Evolutionary conservation across 2,329 filamentous ascomycete genomes (phyloP).

Genomic region (Aspergillus sp.): DNA sequence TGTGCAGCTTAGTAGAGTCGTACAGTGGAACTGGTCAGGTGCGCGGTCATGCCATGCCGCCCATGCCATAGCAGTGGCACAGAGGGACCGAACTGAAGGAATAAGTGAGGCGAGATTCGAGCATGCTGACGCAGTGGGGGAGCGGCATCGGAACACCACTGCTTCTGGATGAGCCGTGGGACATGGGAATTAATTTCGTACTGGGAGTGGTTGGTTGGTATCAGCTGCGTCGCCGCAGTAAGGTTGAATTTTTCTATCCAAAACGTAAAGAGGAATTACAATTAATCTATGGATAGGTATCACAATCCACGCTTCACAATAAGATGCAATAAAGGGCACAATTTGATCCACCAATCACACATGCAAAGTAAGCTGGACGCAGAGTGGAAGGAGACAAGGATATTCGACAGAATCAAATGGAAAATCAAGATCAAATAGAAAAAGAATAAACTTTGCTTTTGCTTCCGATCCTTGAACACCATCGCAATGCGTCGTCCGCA

Average conservation of each 20-base stretch:
- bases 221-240: slow-evolving; percentile 5
- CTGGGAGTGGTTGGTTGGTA: neutral
- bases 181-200: neutral
- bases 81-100: neutral
- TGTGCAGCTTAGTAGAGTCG: neutral
- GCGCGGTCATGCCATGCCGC: neutral
- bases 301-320: slow-evolving; percentile 9
- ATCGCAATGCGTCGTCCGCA: slow-evolving; percentile 12
- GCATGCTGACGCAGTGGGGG: neutral
- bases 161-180: neutral
- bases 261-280: neutral
- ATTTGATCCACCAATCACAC: slow-evolving; percentile 2
- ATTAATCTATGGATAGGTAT: slow-evolving; percentile 7
- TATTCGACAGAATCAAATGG: neutral
- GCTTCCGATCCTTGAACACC: slow-evolving; percentile 9
- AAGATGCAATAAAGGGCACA: slow-evolving; percentile 6
- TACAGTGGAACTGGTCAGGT: slow-evolving; percentile 1
- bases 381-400: slow-evolving; percentile 2
- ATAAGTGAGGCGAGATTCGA: neutral
- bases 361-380: neutral
- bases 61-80: neutral
- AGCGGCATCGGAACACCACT: neutral
- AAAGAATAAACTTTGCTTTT: slow-evolving; percentile 8
- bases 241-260: neutral
- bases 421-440: neutral